A percentile compares a stretch with the other conserved stretches of the same genome.
Evolutionary conservation across 2,329 filamentous ascomycete genomes (phyloP).

Genomic region (Xylariomycetidae sp.): DNA sequence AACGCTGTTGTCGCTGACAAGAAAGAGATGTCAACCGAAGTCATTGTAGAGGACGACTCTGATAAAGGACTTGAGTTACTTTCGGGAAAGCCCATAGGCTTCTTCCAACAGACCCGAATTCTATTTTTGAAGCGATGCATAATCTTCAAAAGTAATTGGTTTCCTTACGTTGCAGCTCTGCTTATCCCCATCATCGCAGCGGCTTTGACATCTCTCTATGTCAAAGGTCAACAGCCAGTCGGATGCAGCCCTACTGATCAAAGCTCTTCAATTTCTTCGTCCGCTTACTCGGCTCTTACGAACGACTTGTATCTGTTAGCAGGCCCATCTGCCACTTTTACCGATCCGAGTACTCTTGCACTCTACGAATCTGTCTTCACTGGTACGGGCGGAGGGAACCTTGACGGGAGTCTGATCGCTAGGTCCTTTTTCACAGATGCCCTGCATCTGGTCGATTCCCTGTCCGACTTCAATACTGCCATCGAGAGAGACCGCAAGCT

Average conservation of each 20-base stretch:
- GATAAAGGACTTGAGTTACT: slow-evolving; percentile 50
- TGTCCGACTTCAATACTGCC: slow-evolving; percentile 64
- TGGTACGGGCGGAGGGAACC: slow-evolving; percentile 8
- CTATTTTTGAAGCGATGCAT: slow-evolving; percentile 74
- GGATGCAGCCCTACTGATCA: slow-evolving; percentile 27
- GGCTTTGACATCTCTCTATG: slow-evolving; percentile 72
- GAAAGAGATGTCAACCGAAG: slow-evolving; percentile 17
- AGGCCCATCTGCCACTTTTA: slow-evolving; percentile 40
- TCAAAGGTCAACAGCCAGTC: slow-evolving; percentile 39
- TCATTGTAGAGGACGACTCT: slow-evolving; percentile 12
- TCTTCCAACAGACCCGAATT: slow-evolving; percentile 65
- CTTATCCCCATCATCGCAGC: slow-evolving; percentile 75
- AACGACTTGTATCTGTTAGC: slow-evolving; percentile 35
- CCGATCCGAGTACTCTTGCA: slow-evolving; percentile 19
- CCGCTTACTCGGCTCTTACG: slow-evolving; percentile 28
- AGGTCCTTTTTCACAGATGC: slow-evolving; percentile 25
- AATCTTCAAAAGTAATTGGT: slow-evolving; percentile 72
- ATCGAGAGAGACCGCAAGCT: slow-evolving; percentile 60
- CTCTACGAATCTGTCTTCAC: slow-evolving; percentile 39
- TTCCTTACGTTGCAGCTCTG: slow-evolving; percentile 71
- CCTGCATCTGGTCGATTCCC: slow-evolving; percentile 54
- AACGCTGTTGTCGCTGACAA: slow-evolving; percentile 19
- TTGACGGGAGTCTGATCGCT: slow-evolving; percentile 6
- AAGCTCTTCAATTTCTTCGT: slow-evolving; percentile 29
- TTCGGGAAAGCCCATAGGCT: slow-evolving; percentile 65